Evolutionary conservation across 805 yeast genomes (phyloP).

Genomic region (Zygotorulaspora florentina): DNA sequence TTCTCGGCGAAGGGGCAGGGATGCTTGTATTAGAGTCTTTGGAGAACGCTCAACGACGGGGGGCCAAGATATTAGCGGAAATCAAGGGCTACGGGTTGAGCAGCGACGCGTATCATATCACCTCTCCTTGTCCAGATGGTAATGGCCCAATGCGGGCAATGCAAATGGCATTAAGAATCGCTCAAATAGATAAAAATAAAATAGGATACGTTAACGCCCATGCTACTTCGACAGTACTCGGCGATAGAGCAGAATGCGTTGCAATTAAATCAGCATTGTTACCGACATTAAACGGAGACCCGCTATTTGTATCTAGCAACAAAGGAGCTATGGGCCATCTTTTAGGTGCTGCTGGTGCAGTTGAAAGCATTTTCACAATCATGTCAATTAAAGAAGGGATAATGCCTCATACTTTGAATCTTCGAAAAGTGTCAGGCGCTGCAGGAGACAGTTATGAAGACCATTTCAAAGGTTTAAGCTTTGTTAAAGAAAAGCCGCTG

Average conservation of each 20-base stretch:
- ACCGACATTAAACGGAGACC: neutral
- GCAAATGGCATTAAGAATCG: conserved; percentile 62
- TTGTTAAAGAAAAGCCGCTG: conserved; percentile 49
- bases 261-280: conserved; percentile 52
- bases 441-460: conserved; percentile 41
- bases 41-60: conserved; percentile 67
- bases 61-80: conserved; percentile 71
- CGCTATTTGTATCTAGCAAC: conserved; percentile 64
- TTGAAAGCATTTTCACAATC: conserved; percentile 80
- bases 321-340: conserved; percentile 94
- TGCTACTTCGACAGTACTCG: conserved; percentile 88
- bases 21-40: conserved; percentile 69
- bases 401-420: conserved; percentile 80
- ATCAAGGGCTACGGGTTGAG: conserved; percentile 83
- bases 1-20: conserved; percentile 91
- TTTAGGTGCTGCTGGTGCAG: conserved; percentile 94
- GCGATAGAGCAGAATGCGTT: conserved; percentile 80
- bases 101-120: conserved; percentile 90
- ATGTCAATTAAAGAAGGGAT: conserved; percentile 52
- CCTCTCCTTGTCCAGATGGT: conserved; percentile 83
- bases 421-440: conserved; percentile 49
- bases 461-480: conserved; percentile 46
- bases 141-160: conserved; percentile 82
- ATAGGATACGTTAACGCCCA: conserved; percentile 90
- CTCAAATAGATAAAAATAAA: conserved; percentile 43